These are phyloP conservation scores for Castanea crenata DNA, from an alignment of 306 rosid species.

Conservation along the genomic window DNA sequence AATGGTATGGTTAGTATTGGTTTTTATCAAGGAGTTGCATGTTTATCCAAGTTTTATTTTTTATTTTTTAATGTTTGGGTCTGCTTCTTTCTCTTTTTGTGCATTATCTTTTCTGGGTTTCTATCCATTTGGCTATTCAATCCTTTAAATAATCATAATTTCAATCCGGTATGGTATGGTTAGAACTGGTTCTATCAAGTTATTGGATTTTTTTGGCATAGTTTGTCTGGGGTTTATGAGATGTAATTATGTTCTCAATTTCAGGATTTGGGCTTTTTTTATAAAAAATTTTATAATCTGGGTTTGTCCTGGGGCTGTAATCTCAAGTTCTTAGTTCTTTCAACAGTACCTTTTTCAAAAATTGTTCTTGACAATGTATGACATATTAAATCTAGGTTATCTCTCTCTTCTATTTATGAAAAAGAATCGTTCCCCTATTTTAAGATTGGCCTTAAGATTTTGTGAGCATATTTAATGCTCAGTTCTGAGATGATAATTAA, in stretches of 20 bases:
- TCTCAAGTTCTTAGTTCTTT: background rate
- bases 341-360: background rate
- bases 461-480: no score
- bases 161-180: background rate
- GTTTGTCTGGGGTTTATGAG: background rate
- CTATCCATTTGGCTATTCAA: background rate
- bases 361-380: background rate
- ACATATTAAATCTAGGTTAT: background rate
- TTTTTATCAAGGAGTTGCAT: background rate
- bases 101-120: background rate
- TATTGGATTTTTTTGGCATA: background rate
- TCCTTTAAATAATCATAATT: background rate
- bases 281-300: background rate
- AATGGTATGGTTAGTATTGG: background rate
- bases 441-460: no score
- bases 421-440: background rate
- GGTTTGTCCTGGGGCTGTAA: background rate
- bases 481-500: background rate
- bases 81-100: background rate
- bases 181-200: background rate
- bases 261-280: background rate
- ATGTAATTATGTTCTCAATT: background rate
- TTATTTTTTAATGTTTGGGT: slow-evolving; percentile 60
- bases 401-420: background rate
- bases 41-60: background rate